Evolutionary conservation across 2,329 filamentous ascomycete species (phyloP), one percentile per base, ranked within the genome.

Genomic region (Apiospora sp.): DNA sequence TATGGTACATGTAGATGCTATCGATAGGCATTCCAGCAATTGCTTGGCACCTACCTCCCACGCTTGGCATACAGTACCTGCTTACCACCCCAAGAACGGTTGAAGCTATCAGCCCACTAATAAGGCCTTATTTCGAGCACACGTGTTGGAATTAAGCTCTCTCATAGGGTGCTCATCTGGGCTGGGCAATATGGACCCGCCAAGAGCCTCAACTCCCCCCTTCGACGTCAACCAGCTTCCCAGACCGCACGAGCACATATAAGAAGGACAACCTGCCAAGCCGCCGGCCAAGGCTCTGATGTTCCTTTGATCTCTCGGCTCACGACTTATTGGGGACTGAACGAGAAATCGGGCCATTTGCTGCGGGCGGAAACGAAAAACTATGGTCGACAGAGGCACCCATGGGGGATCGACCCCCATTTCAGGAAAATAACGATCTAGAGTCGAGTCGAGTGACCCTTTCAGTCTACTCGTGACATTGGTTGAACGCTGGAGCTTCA

Each of bases 71-170:
- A 41, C 30, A 41, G 7, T 8, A 41, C 37, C 1, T 41, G 37
- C 37, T 41, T 41, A 41, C 37, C 58, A 13, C 58, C 3, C 58
- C 58, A 64, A 13, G 54, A 58, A 30, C 24, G 14, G n/a, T 51
- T 13, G 10, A 27, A 12, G 54, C 34, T n/a, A 34, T 4, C 67
- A n/a, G 27, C 16, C 67, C 37, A 27, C 68, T 51, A 48, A 12
- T 68, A 8, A 58, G 34, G 34, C 44, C 30, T 24, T 44, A 41
- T 44, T 44, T n/a, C 13, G 48, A 51, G 34, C 22, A 51, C 68
- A 70, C 68, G 68, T 70, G 68, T 22, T 16, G 4, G 30, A 22
- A 70, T 70, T 22, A 70, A 70, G 68, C 68, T 22, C 49, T 70
- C 48, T 58, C 48, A 70, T 51, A 51, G 68, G 68, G 46, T 30